These are phyloP conservation scores for Mucor velutinosus DNA, from an alignment of 371 early-diverging fungal species.

Conservation along the genomic window DNA sequence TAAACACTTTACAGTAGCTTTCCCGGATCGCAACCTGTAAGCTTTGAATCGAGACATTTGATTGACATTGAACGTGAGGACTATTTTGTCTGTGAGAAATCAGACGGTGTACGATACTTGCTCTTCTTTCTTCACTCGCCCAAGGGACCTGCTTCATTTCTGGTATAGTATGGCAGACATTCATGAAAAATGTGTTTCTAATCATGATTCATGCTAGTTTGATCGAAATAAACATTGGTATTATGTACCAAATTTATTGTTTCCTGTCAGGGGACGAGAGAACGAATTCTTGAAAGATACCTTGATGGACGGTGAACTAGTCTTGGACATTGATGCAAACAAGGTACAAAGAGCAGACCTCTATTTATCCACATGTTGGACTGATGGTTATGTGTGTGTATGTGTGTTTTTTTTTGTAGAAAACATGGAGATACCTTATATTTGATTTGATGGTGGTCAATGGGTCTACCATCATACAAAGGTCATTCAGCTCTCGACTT, in stretches of 20 bases:
- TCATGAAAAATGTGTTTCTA: background rate
- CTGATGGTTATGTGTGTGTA: background rate
- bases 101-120: conserved; percentile 84
- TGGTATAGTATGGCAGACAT: conserved; percentile 43
- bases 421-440: conserved; percentile 64
- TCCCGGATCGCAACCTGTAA: conserved; percentile 90
- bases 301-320: conserved; percentile 79
- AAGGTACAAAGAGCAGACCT: conserved; percentile 35
- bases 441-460: conserved; percentile 72
- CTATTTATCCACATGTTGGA: background rate
- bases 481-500: conserved; percentile 67
- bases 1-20: conserved; percentile 53
- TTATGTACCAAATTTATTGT: conserved; percentile 66
- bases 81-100: conserved; percentile 91
- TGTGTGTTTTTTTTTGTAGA: conserved; percentile 24
- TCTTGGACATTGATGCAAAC: conserved; percentile 58
- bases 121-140: conserved; percentile 60
- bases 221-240: conserved; percentile 71
- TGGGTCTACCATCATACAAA: conserved; percentile 56
- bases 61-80: conserved; percentile 71
- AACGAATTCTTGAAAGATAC: conserved; percentile 70
- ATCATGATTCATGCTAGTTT: conserved; percentile 48
- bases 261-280: conserved; percentile 56
- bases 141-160: conserved; percentile 63
- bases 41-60: conserved; percentile 70